A percentile compares a stretch with the other conserved stretches of the same genome.
Evolutionary conservation across 257 asterid species (phyloP).

Genomic region (Cruciata laevipes): DNA sequence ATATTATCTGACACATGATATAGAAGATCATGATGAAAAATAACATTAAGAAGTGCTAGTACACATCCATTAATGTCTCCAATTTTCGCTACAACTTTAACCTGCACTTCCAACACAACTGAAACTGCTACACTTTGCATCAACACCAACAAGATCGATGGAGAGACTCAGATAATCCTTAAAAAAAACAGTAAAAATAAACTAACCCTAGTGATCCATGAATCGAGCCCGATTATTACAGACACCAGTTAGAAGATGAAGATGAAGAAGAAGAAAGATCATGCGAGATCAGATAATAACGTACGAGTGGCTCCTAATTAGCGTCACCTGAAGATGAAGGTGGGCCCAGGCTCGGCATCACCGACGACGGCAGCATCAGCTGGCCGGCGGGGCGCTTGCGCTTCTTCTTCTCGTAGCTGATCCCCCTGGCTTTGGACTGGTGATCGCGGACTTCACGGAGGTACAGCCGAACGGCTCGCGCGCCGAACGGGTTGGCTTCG

Average conservation of each 20-base stretch:
- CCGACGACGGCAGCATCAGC: slow-evolving; percentile 9
- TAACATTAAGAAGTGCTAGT: background rate
- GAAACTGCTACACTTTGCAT: slow-evolving; percentile 23
- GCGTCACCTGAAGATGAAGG: slow-evolving; percentile 28
- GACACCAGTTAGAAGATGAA: background rate
- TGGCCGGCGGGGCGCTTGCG: slow-evolving; percentile 20
- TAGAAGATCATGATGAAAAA: too few species aligned
- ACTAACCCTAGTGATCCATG: background rate
- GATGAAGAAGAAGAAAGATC: background rate
- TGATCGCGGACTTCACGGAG: slow-evolving; percentile 81
- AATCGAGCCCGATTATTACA: background rate
- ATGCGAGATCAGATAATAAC: too few species aligned
- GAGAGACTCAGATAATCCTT: background rate
- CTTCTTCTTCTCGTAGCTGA: slow-evolving; percentile 93
- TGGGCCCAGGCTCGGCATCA: slow-evolving; percentile 8
- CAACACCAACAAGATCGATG: slow-evolving; percentile 7
- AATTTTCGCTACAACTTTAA: background rate
- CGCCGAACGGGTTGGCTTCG: slow-evolving; percentile 82
- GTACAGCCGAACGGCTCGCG: slow-evolving; percentile 80
- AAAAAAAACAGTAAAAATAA: background rate
- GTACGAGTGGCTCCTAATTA: background rate
- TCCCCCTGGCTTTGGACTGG: slow-evolving; percentile 88
- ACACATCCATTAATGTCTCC: slow-evolving; percentile 9
- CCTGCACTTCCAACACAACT: slow-evolving; percentile 2
- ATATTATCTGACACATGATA: background rate